Evolutionary conservation across 1,284 basidiomycete species (phyloP).

Genomic region (Peniophora sp.): DNA sequence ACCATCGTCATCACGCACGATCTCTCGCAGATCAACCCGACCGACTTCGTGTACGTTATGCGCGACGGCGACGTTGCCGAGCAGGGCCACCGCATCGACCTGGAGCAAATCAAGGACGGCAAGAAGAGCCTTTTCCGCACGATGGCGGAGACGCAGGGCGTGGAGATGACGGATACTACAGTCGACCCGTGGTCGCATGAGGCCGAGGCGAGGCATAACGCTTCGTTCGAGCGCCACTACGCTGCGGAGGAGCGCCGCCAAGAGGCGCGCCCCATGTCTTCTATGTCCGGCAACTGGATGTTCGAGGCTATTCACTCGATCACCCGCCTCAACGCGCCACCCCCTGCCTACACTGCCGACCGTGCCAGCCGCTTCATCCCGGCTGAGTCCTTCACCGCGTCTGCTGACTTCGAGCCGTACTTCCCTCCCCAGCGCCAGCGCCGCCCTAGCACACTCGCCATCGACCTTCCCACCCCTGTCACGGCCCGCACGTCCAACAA

Average conservation of each 20-base stretch:
- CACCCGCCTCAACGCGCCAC: constrained; percentile 24
- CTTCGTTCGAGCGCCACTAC: constrained; percentile 18
- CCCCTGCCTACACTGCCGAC: constrained; percentile 10
- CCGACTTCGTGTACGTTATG: constrained; percentile 92
- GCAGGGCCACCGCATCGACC: constrained; percentile 78
- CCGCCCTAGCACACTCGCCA: constrained; percentile 24
- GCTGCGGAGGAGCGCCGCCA: constrained; percentile 30
- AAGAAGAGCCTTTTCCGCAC: constrained; percentile 38
- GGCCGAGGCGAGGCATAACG: constrained; percentile 29
- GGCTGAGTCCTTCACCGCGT: constrained; percentile 21
- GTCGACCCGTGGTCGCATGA: constrained; percentile 17
- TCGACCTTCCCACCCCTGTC: constrained; percentile 19
- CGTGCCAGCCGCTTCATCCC: constrained; percentile 30
- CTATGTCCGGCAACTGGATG: constrained; percentile 65
- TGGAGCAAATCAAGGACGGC: constrained; percentile 48
- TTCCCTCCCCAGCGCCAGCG: constrained; percentile 17
- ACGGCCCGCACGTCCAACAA: constrained; percentile 17
- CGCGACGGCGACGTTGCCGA: constrained; percentile 77
- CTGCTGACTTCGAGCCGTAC: constrained; percentile 7
- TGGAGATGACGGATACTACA: constrained; percentile 11
- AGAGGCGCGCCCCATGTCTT: constrained; percentile 21
- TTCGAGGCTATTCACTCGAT: constrained; percentile 66
- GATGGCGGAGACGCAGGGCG: constrained; percentile 44
- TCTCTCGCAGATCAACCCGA: constrained; percentile 68
- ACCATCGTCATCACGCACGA: constrained; percentile 98